A percentile compares a stretch with the other conserved stretches of the same genome.
Evolutionary conservation across 108 stramenopile genomes (phyloP).

Genomic region (Schizochytrium sp.): DNA sequence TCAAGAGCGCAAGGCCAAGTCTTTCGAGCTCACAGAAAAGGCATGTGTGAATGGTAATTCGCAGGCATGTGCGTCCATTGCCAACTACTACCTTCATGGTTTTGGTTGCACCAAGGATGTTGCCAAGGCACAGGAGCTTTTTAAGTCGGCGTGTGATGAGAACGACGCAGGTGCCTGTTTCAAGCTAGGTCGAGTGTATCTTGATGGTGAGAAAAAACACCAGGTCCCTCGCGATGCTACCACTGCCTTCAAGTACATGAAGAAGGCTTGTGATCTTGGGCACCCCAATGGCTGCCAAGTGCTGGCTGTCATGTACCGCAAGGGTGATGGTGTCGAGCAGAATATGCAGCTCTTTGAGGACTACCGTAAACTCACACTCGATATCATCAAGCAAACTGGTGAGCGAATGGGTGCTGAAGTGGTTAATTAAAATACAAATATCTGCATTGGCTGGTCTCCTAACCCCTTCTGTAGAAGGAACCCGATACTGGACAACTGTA

Average conservation of each 20-base stretch:
- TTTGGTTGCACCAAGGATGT: conserved; percentile 49
- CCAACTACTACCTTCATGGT: conserved; percentile 6
- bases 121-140: not conserved
- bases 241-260: not conserved
- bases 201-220: conserved; percentile 31
- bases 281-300: conserved; percentile 44
- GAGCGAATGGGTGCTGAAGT: conserved; percentile 52
- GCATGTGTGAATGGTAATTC: conserved; percentile 25
- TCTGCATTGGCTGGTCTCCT: too few species aligned
- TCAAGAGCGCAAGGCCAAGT: conserved; percentile 36
- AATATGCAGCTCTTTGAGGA: not conserved
- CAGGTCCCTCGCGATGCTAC: conserved; percentile 24
- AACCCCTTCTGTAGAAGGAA: too few species aligned
- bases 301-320: conserved; percentile 54
- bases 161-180: conserved; percentile 30
- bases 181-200: conserved; percentile 45
- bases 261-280: conserved; percentile 57
- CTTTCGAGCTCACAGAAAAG: conserved; percentile 39
- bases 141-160: conserved; percentile 10
- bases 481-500: too few species aligned
- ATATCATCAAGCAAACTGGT: not conserved
- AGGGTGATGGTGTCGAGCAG: conserved; percentile 44
- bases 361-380: conserved; percentile 36
- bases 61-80: conserved; percentile 11
- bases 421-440: not conserved